A percentile compares a stretch with the other conserved stretches of the same genome.
Conservation (phyloP, 106 monocot genomes). For the Ottelia alismoides region DNA sequence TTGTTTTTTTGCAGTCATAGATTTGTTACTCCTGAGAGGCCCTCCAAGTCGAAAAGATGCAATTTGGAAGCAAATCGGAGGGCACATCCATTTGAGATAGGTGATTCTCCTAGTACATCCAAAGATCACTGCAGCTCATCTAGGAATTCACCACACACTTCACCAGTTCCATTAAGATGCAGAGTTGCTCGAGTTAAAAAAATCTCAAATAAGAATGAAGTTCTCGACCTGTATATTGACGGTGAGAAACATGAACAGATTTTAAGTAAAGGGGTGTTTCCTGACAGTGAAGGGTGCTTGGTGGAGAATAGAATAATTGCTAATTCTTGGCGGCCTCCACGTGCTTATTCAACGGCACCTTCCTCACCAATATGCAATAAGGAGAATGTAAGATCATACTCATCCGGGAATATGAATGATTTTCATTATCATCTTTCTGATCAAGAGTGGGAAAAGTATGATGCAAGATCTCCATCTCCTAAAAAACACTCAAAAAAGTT, state of each 20-base stretch:
- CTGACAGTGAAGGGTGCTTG: slow-evolving; percentile 10
- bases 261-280: too few species aligned
- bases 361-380: slow-evolving; percentile 27
- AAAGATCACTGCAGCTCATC: slow-evolving; percentile 21
- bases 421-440: slow-evolving; percentile 1
- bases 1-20: slow-evolving; percentile 6
- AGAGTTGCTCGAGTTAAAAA: slow-evolving; percentile 17
- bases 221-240: slow-evolving; percentile 42
- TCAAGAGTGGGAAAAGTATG: slow-evolving; percentile 3
- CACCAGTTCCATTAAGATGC: slow-evolving; percentile 33
- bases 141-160: slow-evolving; percentile 25
- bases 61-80: slow-evolving; percentile 3
- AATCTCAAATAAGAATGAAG: slow-evolving; percentile 7
- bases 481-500: slow-evolving; percentile 14
- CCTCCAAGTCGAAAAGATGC: slow-evolving; percentile 9
- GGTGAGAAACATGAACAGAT: slow-evolving; percentile 24
- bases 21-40: slow-evolving; percentile 21
- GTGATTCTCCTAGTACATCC: slow-evolving; percentile 19
- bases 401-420: slow-evolving; percentile 34
- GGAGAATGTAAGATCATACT: slow-evolving; percentile 22
- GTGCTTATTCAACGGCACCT: slow-evolving; percentile 36
- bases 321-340: slow-evolving; percentile 40
- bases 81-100: slow-evolving; percentile 15
- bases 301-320: slow-evolving; percentile 23
- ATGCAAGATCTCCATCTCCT: slow-evolving; percentile 11